Base-by-base conservation (phyloP, 2,329 filamentous ascomycete genomes). In the Zymoseptoria ardabiliae region DNA sequence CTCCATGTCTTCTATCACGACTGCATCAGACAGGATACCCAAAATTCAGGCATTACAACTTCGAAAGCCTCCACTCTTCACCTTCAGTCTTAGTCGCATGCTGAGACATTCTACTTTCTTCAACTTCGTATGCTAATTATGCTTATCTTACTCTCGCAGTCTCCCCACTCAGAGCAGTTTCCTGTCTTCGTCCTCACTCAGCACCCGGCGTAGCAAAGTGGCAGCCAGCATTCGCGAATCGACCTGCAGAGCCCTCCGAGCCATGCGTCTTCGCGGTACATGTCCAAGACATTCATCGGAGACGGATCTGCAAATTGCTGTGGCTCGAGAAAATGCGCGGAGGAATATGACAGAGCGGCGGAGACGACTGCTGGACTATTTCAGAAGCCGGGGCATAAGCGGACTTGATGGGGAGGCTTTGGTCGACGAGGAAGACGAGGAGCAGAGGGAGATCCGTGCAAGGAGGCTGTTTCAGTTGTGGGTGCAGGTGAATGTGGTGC, bases 341-440 rank as follows among this genome's bases (percentile, higher is more conserved):
- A 45, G 17, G 4, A 17, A 45, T 5, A 1, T 4, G 35, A 45
- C 4, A 13, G 35, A 45, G 35, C 35, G 2, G 17, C n/a, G 17
- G 13, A 45, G 13, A 7, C 4, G 2, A 17, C 4, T n/a, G 35
- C 5, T 17, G 35, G 2, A n/a, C 13, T 13, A 13, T 5, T 45
- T 45, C 17, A 13, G 35, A n/a, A 45, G 35, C 17, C 5, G 17
- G 17, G 35, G 35, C 2, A 45, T 1, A 1, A 6, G 13, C 17
- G 13, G 5, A 1, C 35, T 45, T 13, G 35, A 4, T 7, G 35
- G 35, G 6, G 35, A 45, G n/a, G 35, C 3, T 13, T 11, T 17
- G 11, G 17, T 13, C 13, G 11, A 17, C 62, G 19, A 67, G 13
- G 45, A 41, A 30, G 30, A 22, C 9, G 30, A 55, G 53, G 45